Base-by-base conservation (phyloP, 208 protist species). In the Phytomonas francai region DNA sequence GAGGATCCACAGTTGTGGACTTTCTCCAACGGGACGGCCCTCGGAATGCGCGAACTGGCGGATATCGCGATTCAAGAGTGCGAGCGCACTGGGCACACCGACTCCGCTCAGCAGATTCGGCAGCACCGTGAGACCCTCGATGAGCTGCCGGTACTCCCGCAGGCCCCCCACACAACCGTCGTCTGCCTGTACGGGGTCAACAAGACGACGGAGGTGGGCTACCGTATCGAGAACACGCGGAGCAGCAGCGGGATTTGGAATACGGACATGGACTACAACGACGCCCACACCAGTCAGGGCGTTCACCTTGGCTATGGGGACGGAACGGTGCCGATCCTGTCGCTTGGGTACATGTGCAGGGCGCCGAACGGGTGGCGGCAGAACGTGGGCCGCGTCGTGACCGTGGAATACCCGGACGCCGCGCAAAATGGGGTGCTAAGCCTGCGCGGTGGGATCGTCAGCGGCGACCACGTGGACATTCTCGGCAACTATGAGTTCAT, bases 151-250 rank as follows among this genome's bases (percentile, higher is more conserved):
- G 33, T 71, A n/a, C 81, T 97, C 45, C 94, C 94, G 12, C 68
- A 81, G 42, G 86, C 94, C 25, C 88, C 86, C 1, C 73, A 89
- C 68, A 90, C 87, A 12, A 93, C 89, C 27, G 85, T 95, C 8
- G 81, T 85, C 58, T 97, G 94, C 76, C 65, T 97, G 28, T 97
- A 97, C 76, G 94, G 94, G 45, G 82, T 94, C 27, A 92, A 87
- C 65, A 76, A 88, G 61, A 62, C 70, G 12, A 81, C 91, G 11
- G 92, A 97, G 71, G 68, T 80, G 28, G 87, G 86, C n/a, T 97
- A 96, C 78, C 65, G 79, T 73, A 72, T 92, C 31, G 54, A 58
- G 59, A 51, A 65, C 29, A 73, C 73, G 58, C 6, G 59, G 5
- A 42, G 30, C 29, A 25, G 45, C 28, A 22, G 57, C 16, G 67